Base-by-base conservation (phyloP, 208 protist species). In the Crithidia fasciculata region DNA sequence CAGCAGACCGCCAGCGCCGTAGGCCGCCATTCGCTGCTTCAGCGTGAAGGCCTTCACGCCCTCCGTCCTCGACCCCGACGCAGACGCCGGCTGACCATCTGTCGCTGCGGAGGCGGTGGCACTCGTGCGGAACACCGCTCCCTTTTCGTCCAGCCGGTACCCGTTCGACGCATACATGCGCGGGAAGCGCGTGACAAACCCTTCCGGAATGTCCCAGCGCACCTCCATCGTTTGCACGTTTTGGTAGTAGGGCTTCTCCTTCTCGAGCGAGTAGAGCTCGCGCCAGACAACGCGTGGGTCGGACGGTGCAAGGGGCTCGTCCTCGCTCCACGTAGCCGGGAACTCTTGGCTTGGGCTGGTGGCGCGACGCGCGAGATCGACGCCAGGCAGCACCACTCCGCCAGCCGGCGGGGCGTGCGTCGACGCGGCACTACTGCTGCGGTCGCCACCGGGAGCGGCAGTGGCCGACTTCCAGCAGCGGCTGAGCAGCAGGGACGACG, bases 101-200 rank as follows among this genome's bases (percentile, higher is more conserved):
- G 28, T 37, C 50, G 50, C 54, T 53, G 16, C 62, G 10, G 67
- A 18, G 13, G 63, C 19, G 16, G 44, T 65, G 5, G 54, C 60
- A 13, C 39, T 61, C 5, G 74, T 49, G 15, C 78, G 75, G 58
- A 72, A 80, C 39, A 93, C 88, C 18, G 81, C 83, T 4, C 80
- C 84, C n/a, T 66, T 76, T 19, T 55, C 76, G 62, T 93, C 83
- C 43, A 93, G 76, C 18, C 45, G 52, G 50, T 78, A 86, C 41
- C 87, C 85, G 45, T 66, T 72, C 13, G 75, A 78, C 15, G 72
- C 70, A 61, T 92, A 87, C 40, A 87, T 68, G n/a, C 76, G 65
- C 2, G 88, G 86, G 80, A 93, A 95, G 16, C 85, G 84, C 7
- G 91, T 95, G 5, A 88, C 74, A 66, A 95, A 95, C 12, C 91